These are phyloP conservation scores for Ophiorrhiza pumila DNA, from an alignment of 257 asterid genomes.

Conservation along the genomic window DNA sequence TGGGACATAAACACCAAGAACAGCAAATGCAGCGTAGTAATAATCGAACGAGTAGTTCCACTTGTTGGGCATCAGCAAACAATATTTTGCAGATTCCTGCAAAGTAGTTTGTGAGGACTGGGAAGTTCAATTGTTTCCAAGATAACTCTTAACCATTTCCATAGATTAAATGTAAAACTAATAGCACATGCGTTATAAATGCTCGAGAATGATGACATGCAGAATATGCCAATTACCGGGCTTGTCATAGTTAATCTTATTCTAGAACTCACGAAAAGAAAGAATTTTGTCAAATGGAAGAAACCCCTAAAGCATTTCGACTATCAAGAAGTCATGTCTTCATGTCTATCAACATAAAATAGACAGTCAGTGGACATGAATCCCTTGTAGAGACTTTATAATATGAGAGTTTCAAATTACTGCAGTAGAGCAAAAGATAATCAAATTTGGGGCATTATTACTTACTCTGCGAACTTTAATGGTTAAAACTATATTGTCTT, in stretches of 20 bases:
- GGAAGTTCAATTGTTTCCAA: neutral
- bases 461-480: neutral
- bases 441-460: neutral
- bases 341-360: neutral
- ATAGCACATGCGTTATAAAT: neutral
- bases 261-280: neutral
- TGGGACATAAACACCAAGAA: conserved; percentile 71
- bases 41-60: conserved; percentile 81
- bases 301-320: neutral
- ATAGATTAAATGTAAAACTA: neutral
- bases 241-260: neutral
- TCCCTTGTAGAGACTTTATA: neutral
- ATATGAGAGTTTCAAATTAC: neutral
- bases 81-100: conserved; percentile 56
- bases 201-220: neutral
- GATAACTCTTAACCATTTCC: neutral
- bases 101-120: neutral
- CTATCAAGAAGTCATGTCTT: neutral
- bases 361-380: neutral
- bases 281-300: neutral
- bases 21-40: conserved; percentile 49
- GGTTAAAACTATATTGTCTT: neutral
- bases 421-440: neutral
- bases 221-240: neutral
- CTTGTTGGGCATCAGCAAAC: conserved; percentile 76